Evolutionary conservation across 2,329 filamentous ascomycete genomes (phyloP), one percentile per base, ranked within the genome.

Genomic region (Lachnellula cervina): DNA sequence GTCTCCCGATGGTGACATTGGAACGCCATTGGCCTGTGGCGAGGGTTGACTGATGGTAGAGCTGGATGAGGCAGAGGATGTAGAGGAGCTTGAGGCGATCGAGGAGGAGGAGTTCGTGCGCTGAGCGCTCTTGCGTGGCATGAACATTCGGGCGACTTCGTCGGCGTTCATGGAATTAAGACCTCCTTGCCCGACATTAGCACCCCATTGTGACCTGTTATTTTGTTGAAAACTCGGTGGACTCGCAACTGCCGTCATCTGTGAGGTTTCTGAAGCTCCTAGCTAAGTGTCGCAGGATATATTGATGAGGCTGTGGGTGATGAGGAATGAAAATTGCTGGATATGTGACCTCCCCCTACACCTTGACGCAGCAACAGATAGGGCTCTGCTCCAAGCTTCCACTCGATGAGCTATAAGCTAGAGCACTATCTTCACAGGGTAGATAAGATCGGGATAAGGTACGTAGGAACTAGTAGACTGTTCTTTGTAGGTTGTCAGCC

Each of bases 61-160:
- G 11, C 75, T 77, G 5, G 83, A 85, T 16, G 82, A 81, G 56
- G 74, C 74, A 34, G 83, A 86, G 1, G 79, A 80, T 55, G 74
- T 74, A 34, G 83, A 86, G 1, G 79, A 75, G 42, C 77, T 82
- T 49, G 84, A 83, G 14, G 89, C 88, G 61, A 95, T 79, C 46
- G 92, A 96, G 4, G 91, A 96, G 56, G 90, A 94, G 37, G 93
- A 97, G 77, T 90, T 96, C 68, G 87, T 87, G 71, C 93, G 86
- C 72, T 93, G 89, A 59, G 90, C 80, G 69, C 81, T 86, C 76
- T 96, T 97, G 66, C 91, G 89, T 69, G 90, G 89, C 81, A 89
- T 87, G 72, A 95, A 90, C 82, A 96, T 92, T 72, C 88, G 87
- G 75, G 88, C 84, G 63, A 87, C 84, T 74, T 96, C 90, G 76